Percentiles rank a stretch among this genome's conserved stretches.
These are phyloP conservation scores for Lachancea sp. DNA, from an alignment of 805 yeast species.

Conservation along the genomic window DNA sequence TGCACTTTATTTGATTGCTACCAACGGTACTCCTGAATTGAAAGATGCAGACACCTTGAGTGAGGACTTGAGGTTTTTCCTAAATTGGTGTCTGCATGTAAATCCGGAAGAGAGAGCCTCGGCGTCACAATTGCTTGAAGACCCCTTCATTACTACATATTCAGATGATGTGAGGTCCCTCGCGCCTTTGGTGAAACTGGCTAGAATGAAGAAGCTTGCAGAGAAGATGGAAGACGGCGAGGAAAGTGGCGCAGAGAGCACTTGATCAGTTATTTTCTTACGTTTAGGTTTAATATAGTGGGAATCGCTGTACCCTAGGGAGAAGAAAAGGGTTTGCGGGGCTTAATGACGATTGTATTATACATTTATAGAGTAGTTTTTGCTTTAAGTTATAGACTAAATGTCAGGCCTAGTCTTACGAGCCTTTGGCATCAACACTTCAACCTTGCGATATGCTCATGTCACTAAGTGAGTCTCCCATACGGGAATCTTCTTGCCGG, in stretches of 20 bases:
- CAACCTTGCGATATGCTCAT: conserved; percentile 20
- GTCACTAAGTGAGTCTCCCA: conserved; percentile 13
- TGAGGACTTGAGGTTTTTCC: conserved; percentile 56
- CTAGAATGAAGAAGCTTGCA: conserved; percentile 56
- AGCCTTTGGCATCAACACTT: not conserved
- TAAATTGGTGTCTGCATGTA: conserved; percentile 74
- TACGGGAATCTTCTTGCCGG: not conserved
- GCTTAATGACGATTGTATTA: conserved; percentile 3
- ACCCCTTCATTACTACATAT: conserved; percentile 51
- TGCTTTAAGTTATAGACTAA: not conserved
- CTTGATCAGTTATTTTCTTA: not conserved
- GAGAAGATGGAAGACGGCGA: conserved; percentile 34
- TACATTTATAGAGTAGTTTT: conserved; percentile 4
- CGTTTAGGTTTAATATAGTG: not conserved
- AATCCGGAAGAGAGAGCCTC: conserved; percentile 75
- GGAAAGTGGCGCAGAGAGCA: conserved; percentile 12
- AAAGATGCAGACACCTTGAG: conserved; percentile 82
- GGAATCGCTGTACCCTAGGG: not conserved
- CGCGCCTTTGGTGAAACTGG: conserved; percentile 69
- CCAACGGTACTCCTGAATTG: conserved; percentile 92
- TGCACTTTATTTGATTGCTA: conserved; percentile 89
- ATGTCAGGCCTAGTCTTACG: not conserved
- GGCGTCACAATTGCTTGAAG: conserved; percentile 63
- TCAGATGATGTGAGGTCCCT: conserved; percentile 57
- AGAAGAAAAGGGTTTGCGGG: not conserved